Evolutionary conservation across 1,284 basidiomycete genomes (phyloP), one percentile per base, ranked within the genome.

Genomic region (Moesziomyces globuligerus): DNA sequence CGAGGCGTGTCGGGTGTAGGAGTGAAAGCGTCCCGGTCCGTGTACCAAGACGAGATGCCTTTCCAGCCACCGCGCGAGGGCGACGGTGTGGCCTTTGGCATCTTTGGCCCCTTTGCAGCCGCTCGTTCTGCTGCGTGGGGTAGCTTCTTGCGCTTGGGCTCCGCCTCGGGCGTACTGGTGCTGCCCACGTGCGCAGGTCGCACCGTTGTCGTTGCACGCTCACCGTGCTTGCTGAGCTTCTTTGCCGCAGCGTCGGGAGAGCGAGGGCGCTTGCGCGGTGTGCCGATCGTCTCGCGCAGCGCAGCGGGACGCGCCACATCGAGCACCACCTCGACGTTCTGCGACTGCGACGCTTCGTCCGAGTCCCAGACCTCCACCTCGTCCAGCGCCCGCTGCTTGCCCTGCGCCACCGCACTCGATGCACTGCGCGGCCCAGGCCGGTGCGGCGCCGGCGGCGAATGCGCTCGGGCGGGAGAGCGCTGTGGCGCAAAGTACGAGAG

Each of bases 41-140:
- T 53, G 42, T 65, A 58, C 61, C 61, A 65, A 2, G 45, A 41
- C 0, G 46, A 41, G 24, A 65, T 49, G 23, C 55, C 61, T 36
- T 28, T 37, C 61, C 61, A 65, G 7, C 61, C 54, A 9, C 54
- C 54, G 3, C 38, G 32, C 11, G 37, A 49, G 1, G 60, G 55
- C 0, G 61, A 58, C 2, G 61, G 54, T 2, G 61, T 65, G 1
- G 52, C 11, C 4, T 21, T 8, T 21, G 58, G 51, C 3, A 39
- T 24, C 18, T 32, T 9, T 20, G n/a, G 29, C 13, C 1, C 2
- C 20, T 24, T 13, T 37, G 47, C 37, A 26, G 17, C 24, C n/a
- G n/a, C n/a, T n/a, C n/a, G n/a, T 36, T 17, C 10, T 28, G 21
- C 36, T 20, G 34, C 17, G 32, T 21, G 11, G 8, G 28, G 17